Evolutionary conservation across 2,329 filamentous ascomycete species (phyloP).

Genomic region (Cladosporium sp.): DNA sequence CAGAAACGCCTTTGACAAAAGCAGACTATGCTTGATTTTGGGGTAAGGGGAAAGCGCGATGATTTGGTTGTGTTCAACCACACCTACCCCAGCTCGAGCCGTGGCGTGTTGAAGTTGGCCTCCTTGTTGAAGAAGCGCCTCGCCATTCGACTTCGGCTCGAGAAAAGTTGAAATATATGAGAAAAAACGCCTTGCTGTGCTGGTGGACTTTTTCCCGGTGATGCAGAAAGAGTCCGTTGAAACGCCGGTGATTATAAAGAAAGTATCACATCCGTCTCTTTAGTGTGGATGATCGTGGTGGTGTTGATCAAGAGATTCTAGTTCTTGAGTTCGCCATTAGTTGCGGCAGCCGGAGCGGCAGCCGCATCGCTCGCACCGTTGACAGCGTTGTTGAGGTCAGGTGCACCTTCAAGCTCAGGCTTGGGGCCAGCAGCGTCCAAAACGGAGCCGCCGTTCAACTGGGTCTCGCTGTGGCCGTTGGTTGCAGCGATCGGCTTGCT

Average conservation of each 20-base stretch:
- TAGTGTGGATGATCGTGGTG: too few relatives aligned
- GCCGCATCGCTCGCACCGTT: conserved; percentile 24
- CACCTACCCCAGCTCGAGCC: background rate
- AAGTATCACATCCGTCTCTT: conserved; percentile 4
- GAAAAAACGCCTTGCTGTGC: conserved; percentile 10
- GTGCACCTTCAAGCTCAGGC: conserved; percentile 28
- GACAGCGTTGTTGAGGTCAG: conserved; percentile 28
- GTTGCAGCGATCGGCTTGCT: background rate
- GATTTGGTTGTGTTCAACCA: too few relatives aligned
- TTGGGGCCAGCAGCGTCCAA: conserved; percentile 11
- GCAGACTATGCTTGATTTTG: background rate
- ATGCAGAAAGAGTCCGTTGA: background rate
- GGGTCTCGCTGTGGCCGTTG: conserved; percentile 12
- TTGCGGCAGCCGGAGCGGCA: conserved; percentile 10
- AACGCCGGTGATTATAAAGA: conserved; percentile 6
- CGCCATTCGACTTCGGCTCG: conserved; percentile 16
- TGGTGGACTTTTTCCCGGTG: background rate
- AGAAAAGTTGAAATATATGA: conserved; percentile 18
- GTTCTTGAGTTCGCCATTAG: conserved; percentile 25
- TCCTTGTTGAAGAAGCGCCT: conserved; percentile 26
- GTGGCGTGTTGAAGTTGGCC: conserved; percentile 12
- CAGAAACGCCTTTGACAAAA: conserved; percentile 17
- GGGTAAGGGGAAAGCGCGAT: background rate
- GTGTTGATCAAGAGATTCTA: conserved; percentile 14
- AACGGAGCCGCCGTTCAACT: conserved; percentile 10